phyloP scores from a whole-genome alignment of 106 monocot species.

The Narthecium ossifragum region DNA sequence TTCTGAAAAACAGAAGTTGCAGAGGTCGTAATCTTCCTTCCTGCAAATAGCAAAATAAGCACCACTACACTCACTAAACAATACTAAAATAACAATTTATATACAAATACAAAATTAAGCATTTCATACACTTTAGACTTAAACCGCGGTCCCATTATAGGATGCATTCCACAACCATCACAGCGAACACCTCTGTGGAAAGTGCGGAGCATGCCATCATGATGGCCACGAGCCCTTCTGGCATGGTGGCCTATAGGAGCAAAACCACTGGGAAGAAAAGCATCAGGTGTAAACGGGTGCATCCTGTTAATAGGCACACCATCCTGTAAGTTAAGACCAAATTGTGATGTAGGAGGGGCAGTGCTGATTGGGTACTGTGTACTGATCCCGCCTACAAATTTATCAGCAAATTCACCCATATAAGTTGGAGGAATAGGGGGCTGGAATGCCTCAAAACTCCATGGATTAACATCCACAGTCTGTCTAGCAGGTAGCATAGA shows the following conservation, averaged over 20 bases:
- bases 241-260: not conserved
- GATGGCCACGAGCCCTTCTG: constrained; percentile 4
- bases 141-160: constrained; percentile 72
- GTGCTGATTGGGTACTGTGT: not conserved
- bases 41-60: constrained; percentile 25
- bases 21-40: constrained; percentile 70
- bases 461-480: not conserved
- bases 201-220: constrained; percentile 11
- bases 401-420: not conserved
- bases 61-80: no score
- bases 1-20: constrained; percentile 40
- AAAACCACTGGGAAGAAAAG: constrained; percentile 4
- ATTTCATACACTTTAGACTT: constrained; percentile 84
- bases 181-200: constrained; percentile 70
- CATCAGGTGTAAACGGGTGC: constrained; percentile 1
- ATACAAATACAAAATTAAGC: no score
- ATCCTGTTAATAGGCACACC: not conserved
- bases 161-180: constrained; percentile 84
- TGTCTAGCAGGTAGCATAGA: not conserved
- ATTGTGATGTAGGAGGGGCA: constrained; percentile 5
- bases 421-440: not conserved
- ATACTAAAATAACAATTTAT: no score
- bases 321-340: constrained; percentile 2
- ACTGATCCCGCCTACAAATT: not conserved
- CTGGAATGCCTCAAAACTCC: not conserved